These are phyloP conservation scores for Wickerhamomyces kurtzmanii DNA, from an alignment of 805 yeast species.

Conservation along the genomic window DNA sequence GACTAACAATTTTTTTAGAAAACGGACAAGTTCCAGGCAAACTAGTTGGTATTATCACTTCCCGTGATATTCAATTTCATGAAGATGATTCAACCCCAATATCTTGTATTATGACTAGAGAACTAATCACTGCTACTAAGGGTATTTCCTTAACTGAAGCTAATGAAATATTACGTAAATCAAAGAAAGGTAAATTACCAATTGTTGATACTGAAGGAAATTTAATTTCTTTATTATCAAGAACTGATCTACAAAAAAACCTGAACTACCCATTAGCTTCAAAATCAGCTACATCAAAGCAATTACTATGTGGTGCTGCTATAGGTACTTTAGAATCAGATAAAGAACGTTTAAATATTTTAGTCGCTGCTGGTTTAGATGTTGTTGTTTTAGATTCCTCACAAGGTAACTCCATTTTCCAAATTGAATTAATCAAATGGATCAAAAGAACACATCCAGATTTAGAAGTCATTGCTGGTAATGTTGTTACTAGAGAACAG, in stretches of 20 bases:
- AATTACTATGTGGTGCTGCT: constrained; percentile 97
- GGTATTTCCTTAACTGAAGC: constrained; percentile 83
- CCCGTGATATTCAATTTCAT: constrained; percentile 94
- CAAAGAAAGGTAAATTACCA: constrained; percentile 97
- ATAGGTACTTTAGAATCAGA: constrained; percentile 91
- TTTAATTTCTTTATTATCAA: constrained; percentile 80
- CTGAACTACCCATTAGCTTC: constrained; percentile 90
- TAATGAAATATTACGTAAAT: constrained; percentile 79
- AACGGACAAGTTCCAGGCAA: constrained; percentile 81
- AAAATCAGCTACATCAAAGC: constrained; percentile 87
- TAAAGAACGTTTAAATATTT: constrained; percentile 69
- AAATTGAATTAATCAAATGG: constrained; percentile 87
- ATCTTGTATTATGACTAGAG: constrained; percentile 82
- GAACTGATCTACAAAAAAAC: constrained; percentile 96
- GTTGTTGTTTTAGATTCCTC: constrained; percentile 94
- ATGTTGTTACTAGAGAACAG: constrained; percentile 98
- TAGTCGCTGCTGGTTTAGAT: constrained; percentile 94
- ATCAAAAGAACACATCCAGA: constrained; percentile 73
- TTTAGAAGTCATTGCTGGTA: constrained; percentile 91
- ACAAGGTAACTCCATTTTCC: constrained; percentile 96
- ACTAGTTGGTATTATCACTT: constrained; percentile 89
- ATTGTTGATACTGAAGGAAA: constrained; percentile 71
- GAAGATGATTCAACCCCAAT: constrained; percentile 58
- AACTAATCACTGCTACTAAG: constrained; percentile 70
- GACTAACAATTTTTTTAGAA: constrained; percentile 33